phyloP scores from a whole-genome alignment of 2,329 filamentous ascomycete genomes.

The Hymenoscyphus scutula region DNA sequence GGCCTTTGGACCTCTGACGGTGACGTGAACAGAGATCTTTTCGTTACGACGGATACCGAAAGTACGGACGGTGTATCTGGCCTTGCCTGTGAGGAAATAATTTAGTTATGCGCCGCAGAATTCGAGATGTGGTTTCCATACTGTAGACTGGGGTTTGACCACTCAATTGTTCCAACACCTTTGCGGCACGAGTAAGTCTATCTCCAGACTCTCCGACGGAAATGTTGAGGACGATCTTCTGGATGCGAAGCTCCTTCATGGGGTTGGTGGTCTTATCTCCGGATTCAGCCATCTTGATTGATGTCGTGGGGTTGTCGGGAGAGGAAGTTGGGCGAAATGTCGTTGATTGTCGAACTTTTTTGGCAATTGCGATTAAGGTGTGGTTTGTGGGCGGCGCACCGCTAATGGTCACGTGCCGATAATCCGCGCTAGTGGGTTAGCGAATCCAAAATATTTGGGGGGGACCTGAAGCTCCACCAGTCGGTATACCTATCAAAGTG shows the following conservation, averaged over 20 bases:
- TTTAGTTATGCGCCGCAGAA: conserved; percentile 26
- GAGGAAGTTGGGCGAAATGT: conserved; percentile 17
- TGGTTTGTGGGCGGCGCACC: conserved; percentile 12
- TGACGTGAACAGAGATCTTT: conserved; percentile 99
- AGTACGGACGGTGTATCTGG: conserved; percentile 99
- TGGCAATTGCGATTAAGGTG: conserved; percentile 5
- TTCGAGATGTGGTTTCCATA: conserved; percentile 47
- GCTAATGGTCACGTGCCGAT: background rate
- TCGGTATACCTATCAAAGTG: conserved; percentile 19
- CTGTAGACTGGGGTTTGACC: conserved; percentile 99
- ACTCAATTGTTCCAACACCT: conserved; percentile 98
- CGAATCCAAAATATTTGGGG: conserved; percentile 1
- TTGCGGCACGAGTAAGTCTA: conserved; percentile 98
- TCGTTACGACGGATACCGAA: conserved; percentile 99
- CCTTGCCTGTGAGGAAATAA: conserved; percentile 69
- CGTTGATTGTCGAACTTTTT: conserved; percentile 12
- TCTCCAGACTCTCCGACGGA: conserved; percentile 99
- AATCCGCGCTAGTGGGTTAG: background rate
- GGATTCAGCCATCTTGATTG: conserved; percentile 60
- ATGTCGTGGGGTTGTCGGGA: conserved; percentile 23
- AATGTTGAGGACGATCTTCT: conserved; percentile 99
- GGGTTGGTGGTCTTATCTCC: conserved; percentile 90
- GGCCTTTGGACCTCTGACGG: conserved; percentile 97
- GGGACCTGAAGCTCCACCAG: background rate
- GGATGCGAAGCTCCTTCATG: conserved; percentile 99